Percentiles rank a stretch among this genome's conserved stretches.
phyloP scores from a whole-genome alignment of 2,329 filamentous ascomycete genomes.

The Colletotrichum melonis region DNA sequence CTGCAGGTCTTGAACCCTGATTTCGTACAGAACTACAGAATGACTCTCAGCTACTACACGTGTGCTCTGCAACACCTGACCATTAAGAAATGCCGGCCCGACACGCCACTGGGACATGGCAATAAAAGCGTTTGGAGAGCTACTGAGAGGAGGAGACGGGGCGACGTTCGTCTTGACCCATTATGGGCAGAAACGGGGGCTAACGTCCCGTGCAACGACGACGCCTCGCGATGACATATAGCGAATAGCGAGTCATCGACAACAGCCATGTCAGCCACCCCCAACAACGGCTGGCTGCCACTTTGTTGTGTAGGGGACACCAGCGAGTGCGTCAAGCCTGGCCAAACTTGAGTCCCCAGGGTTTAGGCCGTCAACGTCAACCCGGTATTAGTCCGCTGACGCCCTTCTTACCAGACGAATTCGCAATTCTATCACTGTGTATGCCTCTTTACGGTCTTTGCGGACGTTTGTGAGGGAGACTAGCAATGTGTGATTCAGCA shows the following conservation, averaged over 20 bases:
- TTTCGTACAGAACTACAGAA: constrained; percentile 12
- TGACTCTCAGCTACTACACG: not conserved
- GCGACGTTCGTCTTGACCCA: constrained; percentile 8
- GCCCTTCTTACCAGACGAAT: not conserved
- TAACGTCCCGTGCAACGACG: constrained; percentile 14
- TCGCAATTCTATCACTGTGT: not conserved
- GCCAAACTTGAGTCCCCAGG: not conserved
- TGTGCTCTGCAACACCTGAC: constrained; percentile 33
- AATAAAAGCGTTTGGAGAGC: not conserved
- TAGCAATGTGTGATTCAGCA: not conserved
- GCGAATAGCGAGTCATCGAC: constrained; percentile 29
- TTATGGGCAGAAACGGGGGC: constrained; percentile 18
- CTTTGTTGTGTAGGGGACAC: not conserved
- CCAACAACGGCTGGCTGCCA: not conserved
- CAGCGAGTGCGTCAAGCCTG: not conserved
- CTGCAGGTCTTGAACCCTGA: constrained; percentile 30
- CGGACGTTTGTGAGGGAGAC: not conserved
- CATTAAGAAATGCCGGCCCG: constrained; percentile 33
- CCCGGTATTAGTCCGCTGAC: not conserved
- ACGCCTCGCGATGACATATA: constrained; percentile 25
- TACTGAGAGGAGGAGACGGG: not conserved
- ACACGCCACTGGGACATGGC: constrained; percentile 15
- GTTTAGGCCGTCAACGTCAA: not conserved
- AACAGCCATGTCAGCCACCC: constrained; percentile 1
- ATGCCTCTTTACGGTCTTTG: no score